phyloP scores from a whole-genome alignment of 768 basidiomycete genomes.

The Kwoniella dendrophila region DNA sequence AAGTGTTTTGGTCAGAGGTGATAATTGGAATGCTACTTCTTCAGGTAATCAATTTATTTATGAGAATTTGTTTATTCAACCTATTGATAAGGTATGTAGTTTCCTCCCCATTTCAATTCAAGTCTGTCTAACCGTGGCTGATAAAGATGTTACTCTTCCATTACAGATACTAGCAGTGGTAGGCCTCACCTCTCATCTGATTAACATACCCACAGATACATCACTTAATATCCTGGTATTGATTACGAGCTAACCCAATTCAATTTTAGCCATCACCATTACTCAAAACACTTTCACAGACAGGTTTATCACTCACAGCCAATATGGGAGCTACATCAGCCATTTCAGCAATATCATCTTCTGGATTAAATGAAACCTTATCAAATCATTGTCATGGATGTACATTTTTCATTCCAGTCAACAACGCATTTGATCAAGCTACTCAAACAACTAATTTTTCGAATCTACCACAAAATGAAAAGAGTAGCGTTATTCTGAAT shows the following conservation, averaged over 20 bases:
- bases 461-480: background rate
- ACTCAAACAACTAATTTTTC: constrained; percentile 1
- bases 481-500: constrained; percentile 25
- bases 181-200: background rate
- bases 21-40: constrained; percentile 37
- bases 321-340: constrained; percentile 17
- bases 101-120: background rate
- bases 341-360: constrained; percentile 7
- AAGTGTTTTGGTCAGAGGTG: constrained; percentile 33
- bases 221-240: background rate
- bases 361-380: constrained; percentile 20
- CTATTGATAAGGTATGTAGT: constrained; percentile 35
- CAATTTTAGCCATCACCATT: constrained; percentile 29
- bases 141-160: background rate
- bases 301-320: constrained; percentile 18
- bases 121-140: background rate
- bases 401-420: constrained; percentile 39
- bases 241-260: background rate
- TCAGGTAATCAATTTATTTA: constrained; percentile 16
- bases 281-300: constrained; percentile 23
- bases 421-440: constrained; percentile 21
- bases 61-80: constrained; percentile 35
- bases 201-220: background rate
- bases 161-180: constrained; percentile 14
- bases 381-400: constrained; percentile 27